Percentiles rank a stretch among this genome's conserved stretches.
phyloP scores from a whole-genome alignment of 2,329 filamentous ascomycete species.

The Pseudocercospora vitis region DNA sequence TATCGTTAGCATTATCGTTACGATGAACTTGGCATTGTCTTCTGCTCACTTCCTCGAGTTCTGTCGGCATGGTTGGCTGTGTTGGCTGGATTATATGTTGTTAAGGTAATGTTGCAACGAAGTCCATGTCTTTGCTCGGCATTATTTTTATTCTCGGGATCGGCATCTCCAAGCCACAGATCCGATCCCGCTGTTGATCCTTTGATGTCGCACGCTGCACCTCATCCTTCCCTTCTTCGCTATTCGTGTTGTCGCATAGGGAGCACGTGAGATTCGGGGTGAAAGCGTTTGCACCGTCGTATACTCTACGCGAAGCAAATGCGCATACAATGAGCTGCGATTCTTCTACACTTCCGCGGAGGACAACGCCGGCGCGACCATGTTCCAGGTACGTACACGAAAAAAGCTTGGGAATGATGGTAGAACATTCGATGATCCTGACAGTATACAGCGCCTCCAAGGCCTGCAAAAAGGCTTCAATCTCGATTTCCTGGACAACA shows the following conservation, averaged over 20 bases:
- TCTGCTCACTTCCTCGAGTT: slow-evolving; percentile 49
- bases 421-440: background rate
- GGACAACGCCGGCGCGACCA: slow-evolving; percentile 28
- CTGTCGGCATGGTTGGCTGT: slow-evolving; percentile 47
- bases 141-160: slow-evolving; percentile 4
- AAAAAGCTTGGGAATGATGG: too few species aligned
- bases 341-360: slow-evolving; percentile 13
- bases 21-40: background rate
- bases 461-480: slow-evolving; percentile 39
- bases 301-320: too few species aligned
- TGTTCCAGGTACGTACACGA: slow-evolving; percentile 22
- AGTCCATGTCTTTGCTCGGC: background rate
- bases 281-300: background rate
- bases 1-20: slow-evolving; percentile 19
- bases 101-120: background rate
- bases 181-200: slow-evolving; percentile 6
- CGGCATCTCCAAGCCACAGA: slow-evolving; percentile 5
- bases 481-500: slow-evolving; percentile 46
- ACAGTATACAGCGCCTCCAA: slow-evolving; percentile 20
- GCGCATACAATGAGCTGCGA: slow-evolving; percentile 23
- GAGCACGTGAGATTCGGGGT: background rate
- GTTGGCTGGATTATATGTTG: background rate
- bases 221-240: background rate
- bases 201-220: background rate
- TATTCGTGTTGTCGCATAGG: background rate